Base-by-base conservation (phyloP, 495 filamentous ascomycete species). In the Jackrogersella multiformis region DNA sequence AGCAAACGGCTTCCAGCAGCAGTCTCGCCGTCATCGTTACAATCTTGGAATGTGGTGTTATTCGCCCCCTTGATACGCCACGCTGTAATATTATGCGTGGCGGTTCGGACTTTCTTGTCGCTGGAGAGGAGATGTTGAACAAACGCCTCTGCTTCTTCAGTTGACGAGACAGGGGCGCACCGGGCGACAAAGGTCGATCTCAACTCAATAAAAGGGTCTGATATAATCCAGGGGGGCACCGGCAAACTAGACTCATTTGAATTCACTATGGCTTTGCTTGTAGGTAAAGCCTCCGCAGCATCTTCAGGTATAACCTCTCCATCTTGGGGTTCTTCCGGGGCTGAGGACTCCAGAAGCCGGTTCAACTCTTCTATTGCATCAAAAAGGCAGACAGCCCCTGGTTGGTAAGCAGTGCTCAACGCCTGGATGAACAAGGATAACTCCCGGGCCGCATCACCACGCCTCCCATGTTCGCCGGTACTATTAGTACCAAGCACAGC, bases 21-120 rank as follows among this genome's bases (percentile, higher is more conserved):
- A n/a, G 89, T 91, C 81, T 99, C 95, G 9, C 95, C 95, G 73
- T 99, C 95, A 74, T 98, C 95, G 69, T 99, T 89, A 73, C 89
- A 96, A 77, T 99, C 95, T 74, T 97, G 92, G 59, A 87, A 90
- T 34, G 82, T 83, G 16, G 88, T 85, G 32, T 71, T 70, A 64
- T 83, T 83, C 0, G 78, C 73, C 0, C 77, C 73, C n/a, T 80
- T 81, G 35, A 88, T 86, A 52, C 86, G 80, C 79, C 85, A 88
- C 9, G 86, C 86, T 20, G 78, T 82, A 65, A 97, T 97, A 75
- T 97, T 98, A 76, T 99, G 95, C 59, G 94, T 94, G 8, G 95
- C 95, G 38, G 85, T 85, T 8, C 92, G 88, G 38, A 90, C 89
- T 65, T 89, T 90, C 78, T 91, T 94, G 77, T 98, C 92, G 0